These are phyloP conservation scores for Syzygium aqueum DNA, from an alignment of 345 rosid genomes.

Conservation along the genomic window DNA sequence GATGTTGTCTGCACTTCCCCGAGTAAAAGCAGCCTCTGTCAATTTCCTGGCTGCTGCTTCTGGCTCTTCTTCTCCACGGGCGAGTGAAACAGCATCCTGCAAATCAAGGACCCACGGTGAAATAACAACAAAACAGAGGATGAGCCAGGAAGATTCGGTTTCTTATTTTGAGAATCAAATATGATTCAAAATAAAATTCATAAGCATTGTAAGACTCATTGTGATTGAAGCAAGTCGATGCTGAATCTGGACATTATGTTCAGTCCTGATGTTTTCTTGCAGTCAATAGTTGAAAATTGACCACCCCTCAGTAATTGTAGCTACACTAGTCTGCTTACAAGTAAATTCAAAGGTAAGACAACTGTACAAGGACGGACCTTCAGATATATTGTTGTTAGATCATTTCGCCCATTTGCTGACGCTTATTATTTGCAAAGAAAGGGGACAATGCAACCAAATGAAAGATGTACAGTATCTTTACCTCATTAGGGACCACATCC, in stretches of 20 bases:
- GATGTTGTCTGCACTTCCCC: conserved; percentile 96
- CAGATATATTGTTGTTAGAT: not conserved
- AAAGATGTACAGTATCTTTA: conserved; percentile 7
- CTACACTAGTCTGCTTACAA: not conserved
- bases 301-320: not conserved
- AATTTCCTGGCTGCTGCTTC: conserved; percentile 79
- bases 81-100: conserved; percentile 86
- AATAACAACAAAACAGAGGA: not conserved
- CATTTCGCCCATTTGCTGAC: not conserved
- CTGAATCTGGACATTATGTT: not conserved
- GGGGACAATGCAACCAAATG: not conserved
- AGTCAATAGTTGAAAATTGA: not conserved
- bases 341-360: not conserved
- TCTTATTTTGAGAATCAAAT: not conserved
- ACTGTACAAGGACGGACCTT: not conserved
- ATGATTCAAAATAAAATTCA: not conserved
- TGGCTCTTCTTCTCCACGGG: conserved; percentile 69
- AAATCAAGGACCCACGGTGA: not conserved
- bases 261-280: not conserved
- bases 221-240: not conserved
- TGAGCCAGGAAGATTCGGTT: not conserved
- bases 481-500: conserved; percentile 97
- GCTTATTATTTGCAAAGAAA: not conserved
- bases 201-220: not conserved
- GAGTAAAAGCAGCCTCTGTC: conserved; percentile 69